These are phyloP conservation scores for Trametes coccinea DNA, from an alignment of 768 basidiomycete species.

Conservation along the genomic window DNA sequence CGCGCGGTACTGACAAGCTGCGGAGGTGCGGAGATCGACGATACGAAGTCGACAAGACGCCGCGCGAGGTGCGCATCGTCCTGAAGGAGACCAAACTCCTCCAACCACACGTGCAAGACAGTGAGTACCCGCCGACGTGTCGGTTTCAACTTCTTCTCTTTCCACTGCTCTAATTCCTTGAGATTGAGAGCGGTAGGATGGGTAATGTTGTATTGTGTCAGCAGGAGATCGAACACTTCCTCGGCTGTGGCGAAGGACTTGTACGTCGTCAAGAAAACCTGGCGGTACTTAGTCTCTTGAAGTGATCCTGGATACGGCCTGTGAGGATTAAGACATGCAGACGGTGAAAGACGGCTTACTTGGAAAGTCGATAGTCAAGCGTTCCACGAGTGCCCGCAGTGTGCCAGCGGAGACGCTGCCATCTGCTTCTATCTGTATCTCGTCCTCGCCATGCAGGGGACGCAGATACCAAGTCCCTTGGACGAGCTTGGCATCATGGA, in stretches of 20 bases:
- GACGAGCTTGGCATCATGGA: slow-evolving; percentile 39
- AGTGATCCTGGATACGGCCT: slow-evolving; percentile 2
- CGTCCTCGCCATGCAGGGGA: slow-evolving; percentile 52
- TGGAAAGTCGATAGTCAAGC: slow-evolving; percentile 59
- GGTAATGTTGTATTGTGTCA: slow-evolving; percentile 54
- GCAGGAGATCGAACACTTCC: slow-evolving; percentile 65
- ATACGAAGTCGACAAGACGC: slow-evolving; percentile 57
- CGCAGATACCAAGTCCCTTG: slow-evolving; percentile 55
- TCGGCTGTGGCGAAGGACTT: slow-evolving; percentile 74
- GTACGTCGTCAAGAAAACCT: slow-evolving; percentile 82
- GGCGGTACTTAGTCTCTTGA: slow-evolving; percentile 40
- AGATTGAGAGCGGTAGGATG: slow-evolving; percentile 32
- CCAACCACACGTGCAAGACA: slow-evolving; percentile 61
- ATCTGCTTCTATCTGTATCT: slow-evolving; percentile 64
- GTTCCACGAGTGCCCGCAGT: slow-evolving; percentile 69
- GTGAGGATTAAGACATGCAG: not conserved
- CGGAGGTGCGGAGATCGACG: slow-evolving; percentile 37
- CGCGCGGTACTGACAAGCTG: slow-evolving; percentile 47
- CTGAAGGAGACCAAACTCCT: slow-evolving; percentile 58
- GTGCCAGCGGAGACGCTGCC: slow-evolving; percentile 71
- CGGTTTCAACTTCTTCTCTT: slow-evolving; percentile 56
- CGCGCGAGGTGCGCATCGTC: slow-evolving; percentile 65
- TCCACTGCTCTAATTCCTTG: slow-evolving; percentile 62
- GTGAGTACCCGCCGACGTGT: slow-evolving; percentile 63
- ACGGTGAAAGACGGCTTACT: slow-evolving; percentile 45